phyloP scores from a whole-genome alignment of 1,284 basidiomycete species.

The Pseudozyma flocculosa region DNA sequence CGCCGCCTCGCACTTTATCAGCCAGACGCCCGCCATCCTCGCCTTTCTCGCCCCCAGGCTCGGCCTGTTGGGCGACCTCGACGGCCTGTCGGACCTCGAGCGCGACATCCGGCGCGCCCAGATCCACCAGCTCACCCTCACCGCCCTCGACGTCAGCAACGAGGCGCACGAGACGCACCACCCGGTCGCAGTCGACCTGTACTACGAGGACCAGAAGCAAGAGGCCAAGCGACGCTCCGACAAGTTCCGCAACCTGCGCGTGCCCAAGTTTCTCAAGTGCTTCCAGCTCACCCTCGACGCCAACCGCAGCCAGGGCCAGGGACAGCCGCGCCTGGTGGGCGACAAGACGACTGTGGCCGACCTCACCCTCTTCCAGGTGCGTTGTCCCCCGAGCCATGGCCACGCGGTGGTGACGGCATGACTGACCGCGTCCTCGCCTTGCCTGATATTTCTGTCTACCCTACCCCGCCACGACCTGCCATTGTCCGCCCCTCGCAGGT shows the following conservation, averaged over 20 bases:
- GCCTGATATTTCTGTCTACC: no score
- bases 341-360: constrained; percentile 62
- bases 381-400: background rate
- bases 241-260: constrained; percentile 60
- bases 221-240: constrained; percentile 58
- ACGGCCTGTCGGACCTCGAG: constrained; percentile 14
- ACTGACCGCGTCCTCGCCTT: background rate
- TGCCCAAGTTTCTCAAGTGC: constrained; percentile 62
- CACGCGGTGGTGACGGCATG: background rate
- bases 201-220: constrained; percentile 63
- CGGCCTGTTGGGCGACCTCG: constrained; percentile 38
- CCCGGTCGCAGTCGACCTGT: constrained; percentile 21
- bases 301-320: constrained; percentile 36
- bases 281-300: constrained; percentile 59
- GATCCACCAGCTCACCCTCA: constrained; percentile 61
- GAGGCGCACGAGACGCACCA: constrained; percentile 59
- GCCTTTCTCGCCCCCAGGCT: constrained; percentile 61
- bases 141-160: constrained; percentile 61
- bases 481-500: constrained; percentile 33
- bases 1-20: constrained; percentile 35
- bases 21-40: constrained; percentile 62
- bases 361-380: constrained; percentile 61
- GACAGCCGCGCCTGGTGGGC: constrained; percentile 58
- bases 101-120: constrained; percentile 29
- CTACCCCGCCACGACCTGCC: no score